Evolutionary conservation across 164 flowering plant genomes (phyloP).

Genomic region (Tetracentron sinense): DNA sequence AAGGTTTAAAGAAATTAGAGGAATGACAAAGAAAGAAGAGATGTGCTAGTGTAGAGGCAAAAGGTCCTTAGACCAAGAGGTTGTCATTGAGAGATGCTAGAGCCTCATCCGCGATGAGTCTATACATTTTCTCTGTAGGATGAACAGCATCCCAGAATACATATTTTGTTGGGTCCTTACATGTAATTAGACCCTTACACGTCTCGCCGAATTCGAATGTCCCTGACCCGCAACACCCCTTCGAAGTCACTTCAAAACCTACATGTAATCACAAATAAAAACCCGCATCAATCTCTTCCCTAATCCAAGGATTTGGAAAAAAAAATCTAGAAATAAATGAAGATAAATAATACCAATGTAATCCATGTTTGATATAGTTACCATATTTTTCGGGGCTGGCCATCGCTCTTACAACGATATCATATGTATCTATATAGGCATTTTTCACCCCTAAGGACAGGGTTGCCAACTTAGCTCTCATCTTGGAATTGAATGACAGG

Average conservation of each 20-base stretch:
- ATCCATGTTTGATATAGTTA: conserved; percentile 12
- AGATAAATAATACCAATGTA: neutral
- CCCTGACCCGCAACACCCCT: conserved; percentile 79
- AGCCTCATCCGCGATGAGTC: conserved; percentile 36
- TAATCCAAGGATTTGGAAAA: neutral
- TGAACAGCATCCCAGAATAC: conserved; percentile 77
- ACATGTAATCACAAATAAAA: neutral
- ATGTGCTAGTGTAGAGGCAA: neutral
- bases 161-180: conserved; percentile 38
- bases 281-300: neutral
- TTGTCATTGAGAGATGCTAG: conserved; percentile 11
- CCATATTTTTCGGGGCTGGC: conserved; percentile 43
- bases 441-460: conserved; percentile 16
- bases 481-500: conserved; percentile 31
- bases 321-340: neutral
- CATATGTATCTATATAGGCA: conserved; percentile 28
- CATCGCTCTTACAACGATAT: conserved; percentile 20
- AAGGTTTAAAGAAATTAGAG: neutral
- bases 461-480: conserved; percentile 12
- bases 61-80: conserved; percentile 4
- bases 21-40: neutral
- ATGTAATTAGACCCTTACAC: conserved; percentile 40
- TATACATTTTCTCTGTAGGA: conserved; percentile 57
- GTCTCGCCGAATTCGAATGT: conserved; percentile 39
- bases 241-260: conserved; percentile 51